Evolutionary conservation across 2,329 filamentous ascomycete species (phyloP), one percentile per base, ranked within the genome.

Genomic region (Onygenales sp.): DNA sequence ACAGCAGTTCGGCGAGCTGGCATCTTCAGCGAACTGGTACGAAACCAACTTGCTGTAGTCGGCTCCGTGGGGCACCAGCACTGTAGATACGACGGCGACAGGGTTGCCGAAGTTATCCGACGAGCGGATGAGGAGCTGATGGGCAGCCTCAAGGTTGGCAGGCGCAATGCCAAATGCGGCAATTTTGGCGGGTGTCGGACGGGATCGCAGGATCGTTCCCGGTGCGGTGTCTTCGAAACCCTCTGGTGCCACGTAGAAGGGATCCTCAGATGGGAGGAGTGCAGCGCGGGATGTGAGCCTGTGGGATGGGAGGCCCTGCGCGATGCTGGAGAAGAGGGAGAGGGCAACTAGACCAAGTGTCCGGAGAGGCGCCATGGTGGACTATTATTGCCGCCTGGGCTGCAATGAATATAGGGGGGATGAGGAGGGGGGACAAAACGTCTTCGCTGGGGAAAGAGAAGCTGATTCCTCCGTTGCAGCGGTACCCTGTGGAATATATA

Each of bases 51-150:
- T 65, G 42, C 58, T 59, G 48, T 55, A 56, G 47, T 63, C 56
- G 40, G 65, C 62, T 4, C 67, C 64, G 33, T 63, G 56, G 3
- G 71, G 71, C 3, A 73, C 52, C 6, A 75, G 55, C 1, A 75
- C 62, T 0, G 72, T 74, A 1, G 70, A 63, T 0, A 73, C 67
- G 0, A 73, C 67, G 2, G 64, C 66, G 2, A 67, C 67, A 4
- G 72, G 63, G 2, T 69, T 61, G 17, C 64, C 63, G 10, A 62
- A 59, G 37, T 61, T 66, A 56, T 74, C 66, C 2, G 64, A 71
- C 9, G 72, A 71, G 7, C 69, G 64, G 55, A 73, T 74, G 2
- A 74, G 63, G 42, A 76, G 62, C 52, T 75, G 68, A 49, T 69
- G 62, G 2, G 59, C 53, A 6, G 56, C 52, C 4, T 52, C 55